Evolutionary conservation across 192 early-diverging fungal genomes (phyloP), one percentile per base, ranked within the genome.

Genomic region (Lobosporangium transversale): DNA sequence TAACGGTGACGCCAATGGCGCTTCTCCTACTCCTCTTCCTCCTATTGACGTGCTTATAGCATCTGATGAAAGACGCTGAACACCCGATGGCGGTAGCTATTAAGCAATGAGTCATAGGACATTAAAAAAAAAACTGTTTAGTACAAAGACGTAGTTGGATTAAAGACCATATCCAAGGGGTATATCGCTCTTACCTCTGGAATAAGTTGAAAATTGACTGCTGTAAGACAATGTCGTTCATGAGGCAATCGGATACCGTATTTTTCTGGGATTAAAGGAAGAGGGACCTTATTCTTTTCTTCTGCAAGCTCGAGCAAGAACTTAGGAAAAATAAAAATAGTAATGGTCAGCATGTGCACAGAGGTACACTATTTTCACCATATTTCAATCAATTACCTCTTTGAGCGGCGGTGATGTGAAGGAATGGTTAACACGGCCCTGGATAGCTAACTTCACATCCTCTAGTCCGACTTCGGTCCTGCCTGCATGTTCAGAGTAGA

Each of bases 401-500:
- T 92, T 93, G 11, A 92, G 87, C 20, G 96, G 96, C 42, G 94
- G 94, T 27, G 85, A 82, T 15, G 94, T 94, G 73, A 97, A 99
- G 2, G 94, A 94, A 56, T 95, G 92, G 57, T 94, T 90, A 10
- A 95, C 92, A 43, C 94, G 88, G 50, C 93, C 91, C 79, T 97
- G 93, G 54, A 99, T 95, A 3, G 97, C 94, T 32, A 99, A 80
- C 31, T 91, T 89, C 20, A 99, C 90, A 71, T 97, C 95, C 44
- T 94, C 92, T 33, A 91, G 57, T 52, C 91, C 89, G 31, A 97
- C 83, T 32, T 94, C 92, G 27, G 74, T 83, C 70, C 88, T 89
- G 21, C 85, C 87, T 0, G 95, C 94, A 67, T 99, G 97, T 58
- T 99, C 96, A 32, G 95, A 91, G 83, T 95, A 97, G 14, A 92